These are phyloP conservation scores for Acanthamoeba rhysodes DNA, from an alignment of 208 protist species.

Conservation along the genomic window DNA sequence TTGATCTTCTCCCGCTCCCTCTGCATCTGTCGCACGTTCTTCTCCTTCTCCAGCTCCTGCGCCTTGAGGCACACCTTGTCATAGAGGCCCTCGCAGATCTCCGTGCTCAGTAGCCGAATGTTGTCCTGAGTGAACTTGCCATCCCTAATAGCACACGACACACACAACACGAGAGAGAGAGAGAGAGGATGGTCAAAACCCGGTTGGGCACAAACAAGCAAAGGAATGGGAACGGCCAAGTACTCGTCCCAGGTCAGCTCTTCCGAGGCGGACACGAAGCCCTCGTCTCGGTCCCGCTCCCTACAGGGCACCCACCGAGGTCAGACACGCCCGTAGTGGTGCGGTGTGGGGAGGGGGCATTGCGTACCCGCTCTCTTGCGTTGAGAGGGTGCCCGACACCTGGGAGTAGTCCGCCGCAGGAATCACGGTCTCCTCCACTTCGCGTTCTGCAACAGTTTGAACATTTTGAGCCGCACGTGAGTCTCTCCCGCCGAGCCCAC, in stretches of 20 bases:
- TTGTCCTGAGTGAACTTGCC: constrained; percentile 35
- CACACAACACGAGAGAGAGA: not conserved
- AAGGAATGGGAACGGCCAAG: not conserved
- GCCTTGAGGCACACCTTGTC: constrained; percentile 45
- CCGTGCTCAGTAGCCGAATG: not conserved
- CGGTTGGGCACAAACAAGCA: no score
- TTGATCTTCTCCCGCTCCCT: constrained; percentile 43
- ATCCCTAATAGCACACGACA: not conserved
- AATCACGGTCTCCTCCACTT: constrained; percentile 44
- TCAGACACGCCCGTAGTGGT: no score
- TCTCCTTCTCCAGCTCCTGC: constrained; percentile 27
- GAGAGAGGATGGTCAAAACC: no score
- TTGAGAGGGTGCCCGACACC: not conserved
- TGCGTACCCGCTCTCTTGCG: constrained; percentile 22
- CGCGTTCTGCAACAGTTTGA: not conserved
- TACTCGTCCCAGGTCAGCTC: constrained; percentile 32
- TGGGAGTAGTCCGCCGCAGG: constrained; percentile 43
- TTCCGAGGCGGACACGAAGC: constrained; percentile 31
- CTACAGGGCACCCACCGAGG: not conserved
- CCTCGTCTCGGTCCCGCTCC: constrained; percentile 36
- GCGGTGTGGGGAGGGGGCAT: not conserved
- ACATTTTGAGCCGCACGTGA: not conserved
- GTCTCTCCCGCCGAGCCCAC: no score
- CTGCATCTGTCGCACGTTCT: not conserved
- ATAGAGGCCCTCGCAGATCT: constrained; percentile 15